phyloP scores from a whole-genome alignment of 805 yeast species.

The Candida gorgasii region DNA sequence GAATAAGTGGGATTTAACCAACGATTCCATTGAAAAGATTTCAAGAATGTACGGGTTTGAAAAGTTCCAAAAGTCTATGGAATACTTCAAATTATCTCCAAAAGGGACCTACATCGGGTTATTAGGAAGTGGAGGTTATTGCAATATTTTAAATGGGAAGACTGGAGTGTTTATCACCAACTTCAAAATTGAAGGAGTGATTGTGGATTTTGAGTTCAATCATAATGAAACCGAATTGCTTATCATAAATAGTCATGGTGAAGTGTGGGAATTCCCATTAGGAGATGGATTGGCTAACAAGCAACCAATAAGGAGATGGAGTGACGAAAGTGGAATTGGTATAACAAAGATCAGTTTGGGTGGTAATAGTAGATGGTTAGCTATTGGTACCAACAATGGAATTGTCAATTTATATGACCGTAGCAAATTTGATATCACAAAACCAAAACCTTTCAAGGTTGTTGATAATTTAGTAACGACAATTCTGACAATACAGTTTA shows the following conservation, averaged over 20 bases:
- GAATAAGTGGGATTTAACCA: conserved; percentile 83
- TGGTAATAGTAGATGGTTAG: conserved; percentile 77
- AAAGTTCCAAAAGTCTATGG: conserved; percentile 80
- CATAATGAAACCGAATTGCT: conserved; percentile 45
- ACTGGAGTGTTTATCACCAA: conserved; percentile 89
- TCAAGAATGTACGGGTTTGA: conserved; percentile 92
- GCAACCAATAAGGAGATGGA: conserved; percentile 68
- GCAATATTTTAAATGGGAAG: conserved; percentile 71
- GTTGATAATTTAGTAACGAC: conserved; percentile 82
- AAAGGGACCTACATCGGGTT: conserved; percentile 73
- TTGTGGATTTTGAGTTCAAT: conserved; percentile 78
- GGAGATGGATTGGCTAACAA: conserved; percentile 21
- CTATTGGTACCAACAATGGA: conserved; percentile 87
- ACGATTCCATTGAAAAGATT: conserved; percentile 77
- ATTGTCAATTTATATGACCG: conserved; percentile 85
- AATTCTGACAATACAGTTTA: conserved; percentile 70
- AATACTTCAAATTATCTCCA: conserved; percentile 75
- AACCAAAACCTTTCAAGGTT: conserved; percentile 53
- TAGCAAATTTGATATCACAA: conserved; percentile 20
- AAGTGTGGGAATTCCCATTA: conserved; percentile 78
- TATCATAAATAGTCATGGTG: conserved; percentile 76
- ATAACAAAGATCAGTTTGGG: conserved; percentile 76
- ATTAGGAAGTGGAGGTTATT: conserved; percentile 87
- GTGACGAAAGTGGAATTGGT: conserved; percentile 82
- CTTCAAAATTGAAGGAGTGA: conserved; percentile 83